Evolutionary conservation across 257 asterid species (phyloP), one percentile per base, ranked within the genome.

Genomic region (Coffea eugenioides): DNA sequence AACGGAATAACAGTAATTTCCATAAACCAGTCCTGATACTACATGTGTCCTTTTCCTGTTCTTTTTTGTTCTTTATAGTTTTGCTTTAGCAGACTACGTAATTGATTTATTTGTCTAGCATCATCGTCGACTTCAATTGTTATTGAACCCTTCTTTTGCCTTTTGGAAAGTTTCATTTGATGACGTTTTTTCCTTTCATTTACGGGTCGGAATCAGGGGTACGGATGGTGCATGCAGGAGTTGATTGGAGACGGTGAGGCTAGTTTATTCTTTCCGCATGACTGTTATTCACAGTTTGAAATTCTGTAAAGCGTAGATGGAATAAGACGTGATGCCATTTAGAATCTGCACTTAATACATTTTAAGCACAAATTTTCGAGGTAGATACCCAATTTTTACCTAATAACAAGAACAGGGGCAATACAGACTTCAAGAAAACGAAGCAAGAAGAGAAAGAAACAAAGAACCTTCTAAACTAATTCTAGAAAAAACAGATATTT

Each of bases 1-100:
- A 51, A 51, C 56, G 9, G 49, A 46, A 46, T 46, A 46, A 46
- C 85, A 89, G 93, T 57, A 94, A 83, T 83, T 97, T 91, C 84
- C 81, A 76, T 78, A 90, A 84, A 86, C 95, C 2, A 71, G 85
- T 43, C 86, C 97, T 6, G 8, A 45, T 10, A 46, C 49, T 46
- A 46, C 9, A 46, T 2, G 49, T 46, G 49, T 46, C 49, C 49
- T 46, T 46, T 46, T 46, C 49, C 49, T 46, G 9, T 46, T 46
- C 6, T 46, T 46, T 46, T 46, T 10, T 10, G 7, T 46, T 10
- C 49, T 46, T 46, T 5, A 3, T 46, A 46, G 6, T 46, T 46
- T 46, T 46, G 7, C 49, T 46, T 46, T 46, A 48, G 52, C 8
- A 48, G 52, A 48, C 52, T 48, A 11, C 13, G 8, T 8, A 48